phyloP scores from a whole-genome alignment of 345 rosid genomes.

The Brassica cretica region DNA sequence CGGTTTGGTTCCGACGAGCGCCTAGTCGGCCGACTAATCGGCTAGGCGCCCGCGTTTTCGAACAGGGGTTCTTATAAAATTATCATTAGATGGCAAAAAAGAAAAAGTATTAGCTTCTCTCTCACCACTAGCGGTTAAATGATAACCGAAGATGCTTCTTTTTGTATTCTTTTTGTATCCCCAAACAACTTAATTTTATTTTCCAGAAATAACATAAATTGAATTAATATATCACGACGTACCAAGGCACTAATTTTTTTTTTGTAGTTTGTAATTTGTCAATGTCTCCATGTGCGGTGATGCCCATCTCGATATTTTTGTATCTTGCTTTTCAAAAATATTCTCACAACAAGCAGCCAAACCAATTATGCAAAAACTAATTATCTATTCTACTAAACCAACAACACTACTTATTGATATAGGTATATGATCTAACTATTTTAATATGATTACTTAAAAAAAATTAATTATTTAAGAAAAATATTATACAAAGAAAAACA shows the following conservation, averaged over 20 bases:
- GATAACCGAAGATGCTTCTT: conserved; percentile 36
- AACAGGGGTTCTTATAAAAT: too few relatives aligned
- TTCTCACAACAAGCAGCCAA: conserved; percentile 37
- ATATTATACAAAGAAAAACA: too few relatives aligned
- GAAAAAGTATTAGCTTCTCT: not conserved
- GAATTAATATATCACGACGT: conserved; percentile 13
- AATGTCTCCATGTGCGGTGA: conserved; percentile 41
- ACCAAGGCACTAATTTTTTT: conserved; percentile 28
- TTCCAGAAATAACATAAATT: conserved; percentile 1
- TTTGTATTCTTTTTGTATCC: conserved; percentile 1
- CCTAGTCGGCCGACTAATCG: too few relatives aligned
- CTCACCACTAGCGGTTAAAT: conserved; percentile 32
- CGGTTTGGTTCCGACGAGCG: too few relatives aligned
- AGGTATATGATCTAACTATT: too few relatives aligned
- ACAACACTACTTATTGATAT: too few relatives aligned
- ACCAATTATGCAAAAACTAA: conserved; percentile 4
- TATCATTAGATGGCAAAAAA: too few relatives aligned
- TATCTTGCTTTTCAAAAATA: conserved; percentile 9
- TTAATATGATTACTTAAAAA: too few relatives aligned
- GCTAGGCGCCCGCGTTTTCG: too few relatives aligned
- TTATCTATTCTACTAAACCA: not conserved
- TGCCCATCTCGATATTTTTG: conserved; percentile 26
- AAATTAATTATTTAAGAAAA: too few relatives aligned
- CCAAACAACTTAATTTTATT: conserved; percentile 16
- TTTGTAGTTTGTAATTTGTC: conserved; percentile 17